Conservation (phyloP, 108 stramenopile genomes). For the Nannochloropsis salina region DNA sequence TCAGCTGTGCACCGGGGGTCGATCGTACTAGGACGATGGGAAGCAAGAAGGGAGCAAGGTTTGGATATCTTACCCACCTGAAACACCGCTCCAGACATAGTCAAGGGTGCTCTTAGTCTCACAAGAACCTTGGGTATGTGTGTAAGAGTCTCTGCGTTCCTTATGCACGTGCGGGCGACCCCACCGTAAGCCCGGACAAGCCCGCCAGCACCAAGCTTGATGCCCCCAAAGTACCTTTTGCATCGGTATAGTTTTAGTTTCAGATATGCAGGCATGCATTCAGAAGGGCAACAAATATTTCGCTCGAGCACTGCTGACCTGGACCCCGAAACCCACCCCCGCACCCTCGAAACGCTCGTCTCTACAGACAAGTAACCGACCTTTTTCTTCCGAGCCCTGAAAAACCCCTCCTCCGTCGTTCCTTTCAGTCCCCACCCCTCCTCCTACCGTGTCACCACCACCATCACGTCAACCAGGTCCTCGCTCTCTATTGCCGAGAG, state of each 20-base stretch:
- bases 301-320: no score
- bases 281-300: no score
- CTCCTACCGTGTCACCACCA: constrained; percentile 46
- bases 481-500: constrained; percentile 50
- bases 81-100: neutral
- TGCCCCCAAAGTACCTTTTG: constrained; percentile 47
- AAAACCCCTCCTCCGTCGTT: neutral
- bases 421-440: neutral
- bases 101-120: neutral
- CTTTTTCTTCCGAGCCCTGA: neutral
- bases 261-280: no score
- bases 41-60: no score
- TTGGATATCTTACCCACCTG: neutral
- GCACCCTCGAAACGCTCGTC: neutral
- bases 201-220: constrained; percentile 53
- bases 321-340: no score
- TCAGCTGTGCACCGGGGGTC: no score
- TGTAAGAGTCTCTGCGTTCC: constrained; percentile 30
- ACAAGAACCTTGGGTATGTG: neutral
- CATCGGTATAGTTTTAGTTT: no score
- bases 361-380: neutral
- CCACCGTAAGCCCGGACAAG: constrained; percentile 52
- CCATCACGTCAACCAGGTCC: constrained; percentile 46
- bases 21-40: no score
- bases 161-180: constrained; percentile 43